These are phyloP conservation scores for Rhodocollybia butyracea DNA, from an alignment of 768 basidiomycete genomes.

Conservation along the genomic window DNA sequence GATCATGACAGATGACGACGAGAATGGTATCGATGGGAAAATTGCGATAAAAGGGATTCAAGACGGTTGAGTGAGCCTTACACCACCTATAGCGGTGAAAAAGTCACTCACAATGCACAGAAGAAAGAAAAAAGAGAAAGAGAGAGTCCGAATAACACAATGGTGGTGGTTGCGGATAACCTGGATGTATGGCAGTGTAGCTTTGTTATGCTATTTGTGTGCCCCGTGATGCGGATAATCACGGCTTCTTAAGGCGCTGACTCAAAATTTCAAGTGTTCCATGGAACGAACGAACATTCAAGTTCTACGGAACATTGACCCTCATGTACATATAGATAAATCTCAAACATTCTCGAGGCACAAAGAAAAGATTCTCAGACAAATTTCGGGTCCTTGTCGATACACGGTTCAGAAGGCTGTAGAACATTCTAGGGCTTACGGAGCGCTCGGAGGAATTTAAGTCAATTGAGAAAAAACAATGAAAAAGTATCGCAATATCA, in stretches of 20 bases:
- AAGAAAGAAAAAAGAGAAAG: constrained; percentile 12
- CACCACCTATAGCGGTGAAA: neutral
- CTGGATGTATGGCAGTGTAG: constrained; percentile 28
- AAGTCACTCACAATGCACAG: constrained; percentile 19
- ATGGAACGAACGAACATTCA: no score
- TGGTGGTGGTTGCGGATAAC: constrained; percentile 34
- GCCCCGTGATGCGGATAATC: neutral
- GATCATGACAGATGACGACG: constrained; percentile 27
- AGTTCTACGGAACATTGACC: no score
- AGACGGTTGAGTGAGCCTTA: neutral
- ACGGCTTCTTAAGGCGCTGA: constrained; percentile 6
- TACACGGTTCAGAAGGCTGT: neutral
- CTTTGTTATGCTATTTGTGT: neutral
- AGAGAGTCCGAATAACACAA: constrained; percentile 10
- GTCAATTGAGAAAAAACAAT: no score
- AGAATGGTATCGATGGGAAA: constrained; percentile 7
- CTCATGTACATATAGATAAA: no score
- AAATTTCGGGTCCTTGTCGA: neutral
- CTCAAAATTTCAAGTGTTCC: neutral
- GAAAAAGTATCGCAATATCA: no score
- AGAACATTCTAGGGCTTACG: neutral
- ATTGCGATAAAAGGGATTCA: constrained; percentile 11
- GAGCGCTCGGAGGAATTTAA: no score
- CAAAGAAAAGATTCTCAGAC: neutral
- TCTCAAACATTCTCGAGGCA: neutral